phyloP scores from a whole-genome alignment of 352 stramenopile species.

The Pythium coloratum region DNA sequence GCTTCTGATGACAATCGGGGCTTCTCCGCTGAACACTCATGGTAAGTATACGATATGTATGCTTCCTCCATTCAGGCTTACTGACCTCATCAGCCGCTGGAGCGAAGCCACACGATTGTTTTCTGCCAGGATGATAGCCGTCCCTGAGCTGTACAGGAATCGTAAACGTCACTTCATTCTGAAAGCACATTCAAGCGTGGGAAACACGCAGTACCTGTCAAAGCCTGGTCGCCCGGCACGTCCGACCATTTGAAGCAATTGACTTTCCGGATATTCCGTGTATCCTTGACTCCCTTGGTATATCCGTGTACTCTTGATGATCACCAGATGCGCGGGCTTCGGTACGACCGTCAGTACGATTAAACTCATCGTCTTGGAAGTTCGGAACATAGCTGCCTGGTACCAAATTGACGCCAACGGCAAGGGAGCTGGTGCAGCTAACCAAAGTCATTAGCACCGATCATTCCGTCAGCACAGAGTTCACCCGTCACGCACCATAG shows the following conservation, averaged over 20 bases:
- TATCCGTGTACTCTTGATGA: conserved; percentile 40
- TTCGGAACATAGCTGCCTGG: not conserved
- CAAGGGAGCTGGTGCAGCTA: conserved; percentile 42
- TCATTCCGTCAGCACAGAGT: not conserved
- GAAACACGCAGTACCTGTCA: conserved; percentile 27
- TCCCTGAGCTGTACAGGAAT: conserved; percentile 12
- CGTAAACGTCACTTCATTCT: not conserved
- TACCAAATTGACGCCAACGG: conserved; percentile 48
- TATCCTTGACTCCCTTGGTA: conserved; percentile 35
- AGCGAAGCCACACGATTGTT: not conserved
- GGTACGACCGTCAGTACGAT: not conserved
- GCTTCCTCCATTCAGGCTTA: not conserved
- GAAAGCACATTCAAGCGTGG: conserved; percentile 20
- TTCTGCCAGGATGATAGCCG: conserved; percentile 15
- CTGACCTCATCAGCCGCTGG: not conserved
- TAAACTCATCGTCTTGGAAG: not conserved
- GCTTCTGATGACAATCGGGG: conserved; percentile 22
- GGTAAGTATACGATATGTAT: conserved; percentile 1
- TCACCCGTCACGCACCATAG: conserved; percentile 32
- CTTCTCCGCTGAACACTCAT: conserved; percentile 14
- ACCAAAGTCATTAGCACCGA: not conserved
- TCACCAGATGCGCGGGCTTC: conserved; percentile 41
- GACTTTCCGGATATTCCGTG: conserved; percentile 28
- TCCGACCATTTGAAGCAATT: conserved; percentile 45
- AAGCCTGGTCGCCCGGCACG: conserved; percentile 36